A percentile compares a stretch with the other conserved stretches of the same genome.
phyloP scores from a whole-genome alignment of 2,329 filamentous ascomycete genomes.

The Alternaria gaisen region DNA sequence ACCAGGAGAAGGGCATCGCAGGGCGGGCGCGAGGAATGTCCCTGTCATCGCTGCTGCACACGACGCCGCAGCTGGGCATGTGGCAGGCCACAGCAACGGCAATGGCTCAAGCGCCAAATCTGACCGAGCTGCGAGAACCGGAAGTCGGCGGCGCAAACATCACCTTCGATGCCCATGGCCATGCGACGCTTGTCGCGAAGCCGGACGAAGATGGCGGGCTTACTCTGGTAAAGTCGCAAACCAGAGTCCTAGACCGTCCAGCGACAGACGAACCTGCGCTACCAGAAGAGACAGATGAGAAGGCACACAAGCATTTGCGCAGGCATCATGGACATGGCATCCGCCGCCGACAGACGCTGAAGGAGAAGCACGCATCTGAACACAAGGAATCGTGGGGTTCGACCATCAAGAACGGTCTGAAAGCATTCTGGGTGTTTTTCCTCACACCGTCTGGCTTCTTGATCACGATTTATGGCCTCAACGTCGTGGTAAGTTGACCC shows the following conservation, averaged over 20 bases:
- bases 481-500: constrained; percentile 64
- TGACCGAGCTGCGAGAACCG: constrained; percentile 48
- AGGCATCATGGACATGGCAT: background rate
- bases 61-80: constrained; percentile 50
- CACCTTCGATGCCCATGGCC: constrained; percentile 27
- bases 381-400: constrained; percentile 59
- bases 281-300: background rate
- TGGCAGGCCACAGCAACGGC: constrained; percentile 54
- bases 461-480: constrained; percentile 79
- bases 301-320: background rate
- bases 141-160: constrained; percentile 28
- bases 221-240: constrained; percentile 17
- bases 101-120: constrained; percentile 52
- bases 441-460: constrained; percentile 78
- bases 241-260: constrained; percentile 15
- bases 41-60: constrained; percentile 42
- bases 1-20: constrained; percentile 17
- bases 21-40: constrained; percentile 39
- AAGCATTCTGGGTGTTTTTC: constrained; percentile 75
- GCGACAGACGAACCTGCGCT: background rate
- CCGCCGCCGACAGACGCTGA: constrained; percentile 11
- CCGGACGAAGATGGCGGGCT: constrained; percentile 22
- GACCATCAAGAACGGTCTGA: constrained; percentile 64
- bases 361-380: constrained; percentile 30
- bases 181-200: constrained; percentile 25